phyloP scores from a whole-genome alignment of 75 land plant species.

The Pseudotsuga menziesii region DNA sequence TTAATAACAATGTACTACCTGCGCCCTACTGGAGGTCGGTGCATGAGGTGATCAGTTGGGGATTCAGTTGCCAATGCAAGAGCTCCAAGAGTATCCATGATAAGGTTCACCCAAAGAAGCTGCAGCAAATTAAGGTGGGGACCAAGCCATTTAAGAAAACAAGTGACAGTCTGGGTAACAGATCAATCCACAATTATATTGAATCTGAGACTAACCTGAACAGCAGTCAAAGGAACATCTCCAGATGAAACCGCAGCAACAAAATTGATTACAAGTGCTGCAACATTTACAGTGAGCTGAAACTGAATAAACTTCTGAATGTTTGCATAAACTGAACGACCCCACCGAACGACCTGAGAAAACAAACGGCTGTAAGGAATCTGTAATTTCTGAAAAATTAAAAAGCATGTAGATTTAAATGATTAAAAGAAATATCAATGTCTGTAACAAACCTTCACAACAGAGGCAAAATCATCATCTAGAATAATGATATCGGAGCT shows the following conservation, averaged over 20 bases:
- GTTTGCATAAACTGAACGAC: slow-evolving; percentile 93
- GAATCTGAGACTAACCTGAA: slow-evolving; percentile 51
- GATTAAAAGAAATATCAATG: background rate
- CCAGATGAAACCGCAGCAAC: slow-evolving; percentile 84
- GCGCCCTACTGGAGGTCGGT: slow-evolving; percentile 72
- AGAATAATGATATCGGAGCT: slow-evolving; percentile 92
- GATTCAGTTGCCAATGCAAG: slow-evolving; percentile 99
- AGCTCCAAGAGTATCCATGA: slow-evolving; percentile 99
- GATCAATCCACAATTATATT: slow-evolving; percentile 8
- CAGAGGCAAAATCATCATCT: slow-evolving; percentile 96
- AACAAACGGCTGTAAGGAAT: slow-evolving; percentile 62
- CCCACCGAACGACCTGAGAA: slow-evolving; percentile 92
- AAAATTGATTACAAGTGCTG: slow-evolving; percentile 86
- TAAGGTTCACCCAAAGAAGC: slow-evolving; percentile 98
- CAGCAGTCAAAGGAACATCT: slow-evolving; percentile 84
- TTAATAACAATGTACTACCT: slow-evolving; percentile 64
- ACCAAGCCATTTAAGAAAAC: background rate
- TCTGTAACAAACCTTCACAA: slow-evolving; percentile 70
- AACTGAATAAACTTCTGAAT: slow-evolving; percentile 98
- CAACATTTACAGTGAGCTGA: slow-evolving; percentile 94
- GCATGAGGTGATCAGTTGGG: slow-evolving; percentile 90
- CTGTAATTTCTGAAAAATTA: slow-evolving; percentile 69
- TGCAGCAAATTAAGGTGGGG: slow-evolving; percentile 30
- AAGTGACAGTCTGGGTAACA: slow-evolving; percentile 46
- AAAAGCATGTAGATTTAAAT: background rate